Conservation (phyloP, 306 rosid genomes). For the Dryas octopetala region DNA sequence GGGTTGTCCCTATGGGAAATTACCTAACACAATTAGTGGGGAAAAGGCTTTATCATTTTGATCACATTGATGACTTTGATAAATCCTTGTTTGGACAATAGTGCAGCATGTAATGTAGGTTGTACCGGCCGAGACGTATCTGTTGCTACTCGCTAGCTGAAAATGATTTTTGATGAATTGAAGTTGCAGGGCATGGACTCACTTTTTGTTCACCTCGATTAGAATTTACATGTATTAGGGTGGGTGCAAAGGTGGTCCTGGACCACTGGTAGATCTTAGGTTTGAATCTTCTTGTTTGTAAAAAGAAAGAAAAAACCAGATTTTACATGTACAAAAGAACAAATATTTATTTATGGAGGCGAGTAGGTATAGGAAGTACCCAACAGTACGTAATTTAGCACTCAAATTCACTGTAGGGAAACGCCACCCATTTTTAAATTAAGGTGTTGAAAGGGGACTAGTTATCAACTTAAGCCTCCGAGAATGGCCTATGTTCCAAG, state of each 20-base stretch:
- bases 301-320: no score
- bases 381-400: neutral
- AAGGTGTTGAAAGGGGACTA: neutral
- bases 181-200: neutral
- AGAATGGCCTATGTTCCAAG: no score
- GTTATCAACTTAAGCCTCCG: neutral
- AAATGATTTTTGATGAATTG: constrained; percentile 4
- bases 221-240: neutral
- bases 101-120: neutral
- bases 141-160: neutral
- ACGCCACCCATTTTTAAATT: neutral
- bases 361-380: no score
- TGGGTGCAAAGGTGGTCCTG: no score
- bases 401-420: neutral
- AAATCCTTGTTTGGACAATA: constrained; percentile 14
- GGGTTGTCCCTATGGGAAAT: constrained; percentile 8
- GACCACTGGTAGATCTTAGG: no score
- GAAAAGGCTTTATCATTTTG: constrained; percentile 10
- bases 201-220: neutral
- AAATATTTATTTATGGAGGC: no score
- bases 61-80: neutral
- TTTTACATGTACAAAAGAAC: no score
- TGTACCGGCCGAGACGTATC: constrained; percentile 2
- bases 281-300: no score
- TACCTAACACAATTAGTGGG: constrained; percentile 20